Evolutionary conservation across 495 filamentous ascomycete species (phyloP), one percentile per base, ranked within the genome.

Genomic region (Trichoderma parareesei): DNA sequence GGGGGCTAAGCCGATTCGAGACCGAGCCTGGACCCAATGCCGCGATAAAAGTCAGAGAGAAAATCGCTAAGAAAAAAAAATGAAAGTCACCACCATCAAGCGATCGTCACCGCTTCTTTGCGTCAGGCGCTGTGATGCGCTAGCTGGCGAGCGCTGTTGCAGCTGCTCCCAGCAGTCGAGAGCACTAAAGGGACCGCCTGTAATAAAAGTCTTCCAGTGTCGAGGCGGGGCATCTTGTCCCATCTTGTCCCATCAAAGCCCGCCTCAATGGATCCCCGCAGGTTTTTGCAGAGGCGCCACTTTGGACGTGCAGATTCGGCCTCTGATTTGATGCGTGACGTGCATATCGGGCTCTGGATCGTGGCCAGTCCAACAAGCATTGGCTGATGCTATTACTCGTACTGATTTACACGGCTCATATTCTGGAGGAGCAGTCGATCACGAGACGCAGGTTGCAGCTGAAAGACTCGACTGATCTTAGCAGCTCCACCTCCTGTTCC

Each of bases 41-140:
- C 20, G 7, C 11, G 53, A 57, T 33, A 27, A 37, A 57, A n/a
- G 6, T 4, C 7, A 43, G 13, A 43, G 41, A 43, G n/a, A n/a
- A 46, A 46, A 46, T 27, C 27, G 27, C 27, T 27, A 27, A 27
- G 27, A 27, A 27, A 27, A 27, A 27, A 27, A 27, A 27, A 27
- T n/a, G 2, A 27, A 27, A 27, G 27, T 27, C 27, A 27, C 27
- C 27, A 27, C 27, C 2, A 27, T 27, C 27, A 49, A 49, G 20
- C 46, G 46, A 27, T 49, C 53, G 53, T 57, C 53, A 57, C 53
- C 53, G 53, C 53, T 57, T 9, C 37, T 57, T 57, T 35, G 27
- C 10, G 53, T 14, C 18, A 57, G 53, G 53, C 53, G 53, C 16
- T 57, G 27, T 3, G 27, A n/a, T 8, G 20, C 53, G 53, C 53